Percentiles rank a stretch among this genome's conserved stretches.
Conservation (phyloP, 768 basidiomycete genomes). For the Cystobasidiopsis lactophilus region DNA sequence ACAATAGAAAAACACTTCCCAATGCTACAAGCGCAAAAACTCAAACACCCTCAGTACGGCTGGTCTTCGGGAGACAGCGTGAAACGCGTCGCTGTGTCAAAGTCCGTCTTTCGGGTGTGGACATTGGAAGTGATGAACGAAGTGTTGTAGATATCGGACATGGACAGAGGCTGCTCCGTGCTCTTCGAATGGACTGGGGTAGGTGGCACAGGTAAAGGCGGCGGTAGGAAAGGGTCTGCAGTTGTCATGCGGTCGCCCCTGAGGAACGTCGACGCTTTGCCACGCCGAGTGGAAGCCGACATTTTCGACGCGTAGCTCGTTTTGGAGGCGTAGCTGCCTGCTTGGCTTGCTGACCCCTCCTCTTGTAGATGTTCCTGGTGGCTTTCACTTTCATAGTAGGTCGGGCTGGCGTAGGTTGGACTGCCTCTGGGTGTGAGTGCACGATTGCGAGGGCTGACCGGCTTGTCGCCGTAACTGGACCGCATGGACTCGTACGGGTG, state of each 20-base stretch:
- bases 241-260: neutral
- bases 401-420: no score
- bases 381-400: no score
- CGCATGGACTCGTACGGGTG: no score
- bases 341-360: no score
- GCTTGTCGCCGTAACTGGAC: no score
- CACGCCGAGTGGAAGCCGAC: no score
- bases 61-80: neutral
- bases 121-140: no score
- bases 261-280: neutral
- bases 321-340: no score
- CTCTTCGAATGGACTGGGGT: neutral
- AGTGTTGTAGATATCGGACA: neutral
- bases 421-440: no score
- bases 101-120: neutral
- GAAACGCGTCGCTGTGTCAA: neutral
- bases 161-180: neutral
- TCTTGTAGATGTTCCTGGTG: no score
- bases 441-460: no score
- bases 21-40: neutral
- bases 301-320: no score
- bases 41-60: neutral
- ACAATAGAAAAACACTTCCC: neutral
- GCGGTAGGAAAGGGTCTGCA: neutral
- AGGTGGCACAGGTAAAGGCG: neutral